phyloP scores from a whole-genome alignment of 2,329 filamentous ascomycete genomes.

The Nigrograna mackinnonii region DNA sequence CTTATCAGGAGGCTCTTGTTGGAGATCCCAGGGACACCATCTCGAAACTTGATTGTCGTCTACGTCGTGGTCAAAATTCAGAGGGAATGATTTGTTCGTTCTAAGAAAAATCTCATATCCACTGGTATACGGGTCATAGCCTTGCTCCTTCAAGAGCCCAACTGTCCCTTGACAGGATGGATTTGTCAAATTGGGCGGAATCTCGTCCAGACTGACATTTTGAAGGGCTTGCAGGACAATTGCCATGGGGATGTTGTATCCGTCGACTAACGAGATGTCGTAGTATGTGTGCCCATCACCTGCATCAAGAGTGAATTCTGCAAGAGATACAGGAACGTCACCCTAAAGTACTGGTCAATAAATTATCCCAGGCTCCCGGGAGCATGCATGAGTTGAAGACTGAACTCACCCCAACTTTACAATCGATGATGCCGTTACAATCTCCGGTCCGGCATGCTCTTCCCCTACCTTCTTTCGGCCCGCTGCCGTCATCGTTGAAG shows the following conservation, averaged over 20 bases:
- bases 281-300: constrained; percentile 74
- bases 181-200: constrained; percentile 78
- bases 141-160: constrained; percentile 56
- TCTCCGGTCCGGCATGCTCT: constrained; percentile 74
- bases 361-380: too few relatives aligned
- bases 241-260: constrained; percentile 77
- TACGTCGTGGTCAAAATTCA: constrained; percentile 67
- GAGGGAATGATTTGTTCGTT: constrained; percentile 67
- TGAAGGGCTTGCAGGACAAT: constrained; percentile 56
- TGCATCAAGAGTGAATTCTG: constrained; percentile 77
- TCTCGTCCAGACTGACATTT: constrained; percentile 62
- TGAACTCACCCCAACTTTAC: constrained; percentile 66
- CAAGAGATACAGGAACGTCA: constrained; percentile 73
- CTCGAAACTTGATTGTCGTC: constrained; percentile 60
- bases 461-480: constrained; percentile 50
- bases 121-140: constrained; percentile 55
- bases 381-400: background rate
- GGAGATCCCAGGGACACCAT: constrained; percentile 84
- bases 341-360: constrained; percentile 56
- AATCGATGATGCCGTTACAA: constrained; percentile 72
- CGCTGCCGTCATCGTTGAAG: constrained; percentile 67
- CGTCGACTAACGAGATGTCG: constrained; percentile 83
- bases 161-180: constrained; percentile 74
- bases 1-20: constrained; percentile 67
- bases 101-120: constrained; percentile 58